A percentile compares a stretch with the other conserved stretches of the same genome.
Conservation (phyloP, 2,329 filamentous ascomycete species). For the Teratosphaeria gauchensis region DNA sequence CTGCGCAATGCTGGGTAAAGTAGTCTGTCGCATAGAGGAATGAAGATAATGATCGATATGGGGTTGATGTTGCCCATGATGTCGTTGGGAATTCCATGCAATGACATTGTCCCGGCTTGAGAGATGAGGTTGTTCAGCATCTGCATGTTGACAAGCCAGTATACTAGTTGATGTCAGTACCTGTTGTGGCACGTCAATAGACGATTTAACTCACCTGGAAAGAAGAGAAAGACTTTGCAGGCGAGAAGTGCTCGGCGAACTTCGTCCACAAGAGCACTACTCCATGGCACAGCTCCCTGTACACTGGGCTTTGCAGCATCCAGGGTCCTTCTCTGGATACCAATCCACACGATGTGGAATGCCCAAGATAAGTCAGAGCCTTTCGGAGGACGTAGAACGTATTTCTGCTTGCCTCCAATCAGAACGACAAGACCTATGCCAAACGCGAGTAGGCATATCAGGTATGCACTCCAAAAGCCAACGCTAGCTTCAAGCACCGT, state of each 20-base stretch:
- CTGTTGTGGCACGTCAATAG: background rate
- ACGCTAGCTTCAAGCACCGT: slow-evolving; percentile 57
- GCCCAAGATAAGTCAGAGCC: slow-evolving; percentile 55
- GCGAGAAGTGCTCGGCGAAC: slow-evolving; percentile 56
- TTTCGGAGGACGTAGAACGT: slow-evolving; percentile 51
- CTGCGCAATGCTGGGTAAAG: slow-evolving; percentile 39
- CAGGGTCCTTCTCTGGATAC: background rate
- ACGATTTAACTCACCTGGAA: background rate
- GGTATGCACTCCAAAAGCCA: slow-evolving; percentile 57
- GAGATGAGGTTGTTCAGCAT: slow-evolving; percentile 42
- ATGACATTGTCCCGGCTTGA: slow-evolving; percentile 33
- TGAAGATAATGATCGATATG: slow-evolving; percentile 29
- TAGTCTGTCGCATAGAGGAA: slow-evolving; percentile 36
- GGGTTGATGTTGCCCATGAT: slow-evolving; percentile 31
- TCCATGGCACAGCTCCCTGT: background rate
- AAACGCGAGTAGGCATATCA: slow-evolving; percentile 42
- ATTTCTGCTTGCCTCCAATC: slow-evolving; percentile 34
- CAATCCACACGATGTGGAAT: slow-evolving; percentile 23
- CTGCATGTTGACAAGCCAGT: slow-evolving; percentile 52
- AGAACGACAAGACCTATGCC: slow-evolving; percentile 50
- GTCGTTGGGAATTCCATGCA: slow-evolving; percentile 40
- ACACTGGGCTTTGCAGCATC: background rate
- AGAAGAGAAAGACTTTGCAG: slow-evolving; percentile 56
- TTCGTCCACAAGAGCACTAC: slow-evolving; percentile 48
- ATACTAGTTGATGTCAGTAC: slow-evolving; percentile 19